Conservation (phyloP, 495 filamentous ascomycete species). For the Xylaria intraflava region DNA sequence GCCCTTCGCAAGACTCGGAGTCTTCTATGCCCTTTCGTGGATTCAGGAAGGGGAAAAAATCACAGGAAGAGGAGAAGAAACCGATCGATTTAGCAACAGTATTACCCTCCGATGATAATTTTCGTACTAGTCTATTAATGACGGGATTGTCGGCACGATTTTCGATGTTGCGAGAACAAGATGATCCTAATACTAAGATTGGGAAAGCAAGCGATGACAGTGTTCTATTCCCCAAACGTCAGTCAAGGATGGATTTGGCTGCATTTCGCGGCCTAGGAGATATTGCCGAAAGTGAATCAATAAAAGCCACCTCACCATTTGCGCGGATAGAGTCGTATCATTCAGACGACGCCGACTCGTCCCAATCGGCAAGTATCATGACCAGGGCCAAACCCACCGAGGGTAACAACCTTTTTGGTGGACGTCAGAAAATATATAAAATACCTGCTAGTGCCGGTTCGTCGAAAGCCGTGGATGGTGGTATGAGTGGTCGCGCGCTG, state of each 20-base stretch:
- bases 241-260: conserved; percentile 57
- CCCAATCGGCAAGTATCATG: conserved; percentile 62
- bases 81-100: conserved; percentile 66
- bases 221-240: conserved; percentile 74
- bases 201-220: conserved; percentile 94
- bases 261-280: conserved; percentile 53
- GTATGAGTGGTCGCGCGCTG: conserved; percentile 61
- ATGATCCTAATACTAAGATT: conserved; percentile 77
- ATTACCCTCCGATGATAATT: conserved; percentile 78
- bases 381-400: conserved; percentile 75
- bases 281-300: conserved; percentile 83
- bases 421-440: conserved; percentile 92
- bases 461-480: conserved; percentile 32
- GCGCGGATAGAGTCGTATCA: conserved; percentile 46
- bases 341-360: conserved; percentile 59
- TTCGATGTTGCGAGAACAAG: conserved; percentile 91
- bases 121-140: conserved; percentile 96
- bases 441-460: conserved; percentile 55
- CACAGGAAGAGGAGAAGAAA: conserved; percentile 51
- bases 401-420: conserved; percentile 91
- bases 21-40: conserved; percentile 47
- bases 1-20: conserved; percentile 47
- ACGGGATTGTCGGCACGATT: conserved; percentile 90
- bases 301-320: conserved; percentile 53
- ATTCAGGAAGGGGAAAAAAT: conserved; percentile 53